phyloP scores from a whole-genome alignment of 495 filamentous ascomycete species.

The Aspergillus olivimuriae region DNA sequence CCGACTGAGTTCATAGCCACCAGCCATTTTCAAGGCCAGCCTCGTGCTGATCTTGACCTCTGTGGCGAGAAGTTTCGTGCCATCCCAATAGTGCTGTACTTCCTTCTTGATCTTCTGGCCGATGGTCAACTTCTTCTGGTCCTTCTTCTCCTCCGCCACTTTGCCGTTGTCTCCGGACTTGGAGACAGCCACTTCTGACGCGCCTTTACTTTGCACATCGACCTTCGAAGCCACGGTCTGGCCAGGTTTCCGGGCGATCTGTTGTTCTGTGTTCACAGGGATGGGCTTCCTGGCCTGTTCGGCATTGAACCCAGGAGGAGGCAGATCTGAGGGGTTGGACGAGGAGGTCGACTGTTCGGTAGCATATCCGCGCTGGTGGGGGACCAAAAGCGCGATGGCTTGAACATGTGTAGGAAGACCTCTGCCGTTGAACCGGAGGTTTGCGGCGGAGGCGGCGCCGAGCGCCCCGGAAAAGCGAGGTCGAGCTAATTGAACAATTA shows the following conservation, averaged over 20 bases:
- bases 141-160: constrained; percentile 62
- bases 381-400: constrained; percentile 60
- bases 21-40: constrained; percentile 93
- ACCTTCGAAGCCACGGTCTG: constrained; percentile 38
- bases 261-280: constrained; percentile 29
- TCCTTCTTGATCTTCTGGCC: constrained; percentile 93
- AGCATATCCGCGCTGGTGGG: constrained; percentile 51
- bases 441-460: constrained; percentile 37
- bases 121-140: constrained; percentile 77
- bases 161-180: constrained; percentile 47
- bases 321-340: constrained; percentile 49
- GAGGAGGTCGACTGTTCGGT: constrained; percentile 65
- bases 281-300: constrained; percentile 87
- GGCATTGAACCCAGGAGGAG: constrained; percentile 90
- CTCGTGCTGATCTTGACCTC: constrained; percentile 90
- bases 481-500: constrained; percentile 23
- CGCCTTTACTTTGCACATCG: constrained; percentile 35
- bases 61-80: constrained; percentile 90
- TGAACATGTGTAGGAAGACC: constrained; percentile 54
- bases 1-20: constrained; percentile 91
- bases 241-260: constrained; percentile 19
- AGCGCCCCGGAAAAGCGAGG: constrained; percentile 30
- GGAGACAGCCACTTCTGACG: constrained; percentile 40
- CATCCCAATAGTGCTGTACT: constrained; percentile 93
- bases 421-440: constrained; percentile 51